Base-by-base conservation (phyloP, 495 filamentous ascomycete species). In the Aspergillus wentii region DNA sequence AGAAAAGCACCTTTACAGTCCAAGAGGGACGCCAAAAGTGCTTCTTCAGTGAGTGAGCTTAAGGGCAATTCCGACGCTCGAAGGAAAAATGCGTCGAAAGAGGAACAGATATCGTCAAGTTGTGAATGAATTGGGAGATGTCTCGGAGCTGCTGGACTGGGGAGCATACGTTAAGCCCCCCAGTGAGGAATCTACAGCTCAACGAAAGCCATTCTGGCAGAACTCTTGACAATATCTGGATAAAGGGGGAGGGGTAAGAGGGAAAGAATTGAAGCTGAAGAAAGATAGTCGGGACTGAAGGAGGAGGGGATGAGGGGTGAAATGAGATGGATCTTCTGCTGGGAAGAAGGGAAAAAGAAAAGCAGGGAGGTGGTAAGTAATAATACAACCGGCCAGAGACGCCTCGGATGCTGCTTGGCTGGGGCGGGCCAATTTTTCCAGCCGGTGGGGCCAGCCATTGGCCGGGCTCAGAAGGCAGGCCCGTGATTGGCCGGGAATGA, bases 131-230 rank as follows among this genome's bases (percentile, higher is more conserved):
- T n/a, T 5, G 4, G 4, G 11, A 29, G 26, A 75, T n/a, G n/a
- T n/a, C 76, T 86, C 85, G 86, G 85, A 84, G 75, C 74, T 78
- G 74, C 66, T 65, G 73, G 74, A 79, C 86, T 89, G 86, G 78
- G 82, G 80, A 82, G 78, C 78, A 56, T 76, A 71, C 69, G 54
- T 48, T 68, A 31, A 56, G 68, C 73, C 72, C 82, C 80, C 79
- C 83, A 90, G 87, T 79, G 82, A 78, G 76, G 69, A 71, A 67
- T 86, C 88, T 86, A 94, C 84, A 94, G 86, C 85, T 83, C 85
- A 88, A 80, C 85, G 85, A 87, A 76, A 69, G 84, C 84, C 84
- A 71, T 85, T 76, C 67, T 62, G 64, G 82, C 84, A 80, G 70
- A 72, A 78, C 78, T 72, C 73, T 87, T 79, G 86, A 94, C 87